Evolutionary conservation across 805 yeast genomes (phyloP), one percentile per base, ranked within the genome.

Genomic region (Tetrapisispora fleetii): DNA sequence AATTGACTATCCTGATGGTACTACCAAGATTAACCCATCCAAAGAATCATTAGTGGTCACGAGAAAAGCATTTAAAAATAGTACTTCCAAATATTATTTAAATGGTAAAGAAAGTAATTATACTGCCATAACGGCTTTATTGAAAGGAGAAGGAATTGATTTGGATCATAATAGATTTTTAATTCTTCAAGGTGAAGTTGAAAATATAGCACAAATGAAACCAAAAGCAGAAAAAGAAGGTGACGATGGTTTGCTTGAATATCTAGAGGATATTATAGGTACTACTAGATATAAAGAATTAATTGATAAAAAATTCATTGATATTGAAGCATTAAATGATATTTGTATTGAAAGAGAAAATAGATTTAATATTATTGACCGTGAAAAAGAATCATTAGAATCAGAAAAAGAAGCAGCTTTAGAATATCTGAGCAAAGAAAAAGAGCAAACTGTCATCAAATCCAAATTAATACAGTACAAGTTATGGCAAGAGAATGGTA

Each of bases 171-270:
- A 93, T 62, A 75, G 99, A 57, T 93, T 93, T 58, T 74, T 93
- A 57, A 95, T 93, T 61, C 71, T 93, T 41, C 99, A 93, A 68
- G 99, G 99, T 63, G 99, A 93, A 64, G 99, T 93, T 40, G 99
- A 93, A 69, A 83, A 90, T 54, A 93, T 93, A 60, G 97, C 99
- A 0, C 97, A 93, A 64, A 95, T 93, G 99, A 91, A 91, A 62
- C 85, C 99, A 11, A 93, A 91, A 60, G 98, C 97, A 0, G 97
- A 93, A 59, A 78, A 74, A 45, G 95, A 87, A 47, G 80, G 80
- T 54, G 98, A 91, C 58, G 98, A 93, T 62, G 99, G 99, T 0
- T 71, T 93, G 27, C 68, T 93, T 37, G 99, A 95, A 60, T 93
- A 93, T 62, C 68, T 93, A 51, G 99, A 93, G 62, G 99, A 95